Conservation (phyloP, 805 yeast species). For the Yarrowia sp. region DNA sequence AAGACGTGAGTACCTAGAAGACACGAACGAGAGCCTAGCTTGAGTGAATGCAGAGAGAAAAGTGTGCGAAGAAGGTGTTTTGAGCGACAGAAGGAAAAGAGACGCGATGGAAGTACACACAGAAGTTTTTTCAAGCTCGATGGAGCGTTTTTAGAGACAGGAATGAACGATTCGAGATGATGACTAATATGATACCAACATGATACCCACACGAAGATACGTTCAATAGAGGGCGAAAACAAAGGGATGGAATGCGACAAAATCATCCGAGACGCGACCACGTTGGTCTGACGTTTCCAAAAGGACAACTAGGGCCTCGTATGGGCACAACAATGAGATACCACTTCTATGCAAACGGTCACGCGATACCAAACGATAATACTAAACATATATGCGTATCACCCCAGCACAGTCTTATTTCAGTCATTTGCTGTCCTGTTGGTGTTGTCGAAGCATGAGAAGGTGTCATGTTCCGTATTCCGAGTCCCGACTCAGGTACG, state of each 20-base stretch:
- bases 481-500: neutral
- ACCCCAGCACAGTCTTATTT: too few species aligned
- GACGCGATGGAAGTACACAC: neutral
- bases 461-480: neutral
- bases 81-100: neutral
- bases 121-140: neutral
- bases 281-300: neutral
- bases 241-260: neutral
- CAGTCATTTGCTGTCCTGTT: neutral
- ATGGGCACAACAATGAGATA: neutral
- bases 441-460: too few species aligned
- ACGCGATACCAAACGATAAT: neutral
- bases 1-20: slow-evolving; percentile 21
- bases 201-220: neutral
- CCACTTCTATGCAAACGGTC: neutral
- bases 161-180: neutral
- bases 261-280: neutral
- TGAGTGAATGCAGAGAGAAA: neutral
- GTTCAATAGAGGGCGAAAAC: neutral
- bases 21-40: neutral
- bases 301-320: neutral
- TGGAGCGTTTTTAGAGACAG: neutral
- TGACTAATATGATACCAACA: neutral
- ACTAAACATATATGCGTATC: too few species aligned
- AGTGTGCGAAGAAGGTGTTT: neutral